A percentile compares a stretch with the other conserved stretches of the same genome.
Evolutionary conservation across 2,329 filamentous ascomycete species (phyloP).

Genomic region (Colletotrichum costaricense): DNA sequence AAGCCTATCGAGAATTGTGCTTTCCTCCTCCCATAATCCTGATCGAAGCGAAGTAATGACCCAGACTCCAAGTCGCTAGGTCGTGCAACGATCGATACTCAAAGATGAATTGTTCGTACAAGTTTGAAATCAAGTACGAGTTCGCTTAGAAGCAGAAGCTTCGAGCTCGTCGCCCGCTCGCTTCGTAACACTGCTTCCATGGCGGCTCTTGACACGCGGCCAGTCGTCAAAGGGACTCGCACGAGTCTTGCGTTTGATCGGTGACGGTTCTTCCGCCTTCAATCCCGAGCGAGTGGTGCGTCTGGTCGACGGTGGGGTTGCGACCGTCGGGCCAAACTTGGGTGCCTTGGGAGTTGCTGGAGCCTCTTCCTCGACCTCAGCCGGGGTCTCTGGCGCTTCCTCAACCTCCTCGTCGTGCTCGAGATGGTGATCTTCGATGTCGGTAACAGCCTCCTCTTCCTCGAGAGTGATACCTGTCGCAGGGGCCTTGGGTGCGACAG

Average conservation of each 20-base stretch:
- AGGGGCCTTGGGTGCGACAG: constrained; percentile 48
- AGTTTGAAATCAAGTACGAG: constrained; percentile 45
- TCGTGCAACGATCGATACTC: constrained; percentile 24
- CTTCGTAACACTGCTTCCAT: constrained; percentile 11
- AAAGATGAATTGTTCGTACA: constrained; percentile 3
- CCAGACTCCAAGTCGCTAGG: background rate
- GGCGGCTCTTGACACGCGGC: constrained; percentile 71
- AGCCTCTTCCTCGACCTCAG: constrained; percentile 14
- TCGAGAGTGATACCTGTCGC: constrained; percentile 49
- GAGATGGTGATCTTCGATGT: constrained; percentile 64
- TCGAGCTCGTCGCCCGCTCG: constrained; percentile 38
- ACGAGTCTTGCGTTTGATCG: constrained; percentile 52
- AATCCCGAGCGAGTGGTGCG: constrained; percentile 68
- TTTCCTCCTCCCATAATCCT: constrained; percentile 12
- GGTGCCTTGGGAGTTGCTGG: constrained; percentile 64
- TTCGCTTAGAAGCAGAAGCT: constrained; percentile 48
- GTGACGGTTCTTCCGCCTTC: constrained; percentile 56
- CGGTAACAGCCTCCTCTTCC: constrained; percentile 70
- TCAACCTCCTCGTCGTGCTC: constrained; percentile 49
- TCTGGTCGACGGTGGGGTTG: constrained; percentile 70
- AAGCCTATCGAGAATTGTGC: constrained; percentile 32
- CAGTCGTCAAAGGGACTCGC: constrained; percentile 75
- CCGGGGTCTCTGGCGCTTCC: constrained; percentile 46
- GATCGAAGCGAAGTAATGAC: constrained; percentile 7
- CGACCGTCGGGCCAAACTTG: constrained; percentile 63